Base-by-base conservation (phyloP, 345 rosid species). In the Corymbia maculata region DNA sequence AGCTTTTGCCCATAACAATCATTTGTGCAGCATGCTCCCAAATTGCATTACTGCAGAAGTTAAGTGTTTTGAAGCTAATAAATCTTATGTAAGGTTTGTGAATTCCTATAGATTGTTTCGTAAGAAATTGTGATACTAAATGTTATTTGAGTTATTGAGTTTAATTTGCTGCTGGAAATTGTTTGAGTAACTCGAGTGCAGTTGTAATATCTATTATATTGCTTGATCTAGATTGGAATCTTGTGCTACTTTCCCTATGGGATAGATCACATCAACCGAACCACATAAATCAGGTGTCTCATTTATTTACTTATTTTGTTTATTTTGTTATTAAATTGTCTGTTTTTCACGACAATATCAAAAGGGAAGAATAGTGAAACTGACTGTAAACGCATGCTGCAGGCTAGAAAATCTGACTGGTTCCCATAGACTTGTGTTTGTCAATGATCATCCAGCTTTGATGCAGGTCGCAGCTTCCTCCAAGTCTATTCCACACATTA, bases 401-500 rank as follows among this genome's bases (percentile, higher is more conserved):
- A 66, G 16, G 24, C 15, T 30, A 68, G 44, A 68, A 68, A 30
- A 68, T 15, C 21, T 7, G 80, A 32, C 5, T 4, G 24, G 24
- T 44, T 44, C 79, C 3, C 22, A 36, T 59, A 47, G 53, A 51
- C 42, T 66, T 21, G 57, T 50, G 44, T 32, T 80, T 51, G 59
- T 51, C 64, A 16, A 13, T 52, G 70, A 24, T 70, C 6, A 50
- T 75, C 55, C 10, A 51, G 70, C 79, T 75, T 14, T 79, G 32
- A 85, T 84, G 13, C 80, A 51, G 88, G 52, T 80, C 30, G 44
- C 87, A 85, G 53, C 64, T 52, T 12, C 13, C 17, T 87, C 87
- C 26, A 61, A 85, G 84, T 42, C 55, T 0, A n/a, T 7, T 17
- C 92, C 89, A 6, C 90, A 92, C 59, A 92, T 97, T 85, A 87